Evolutionary conservation across 2,329 filamentous ascomycete genomes (phyloP).

Genomic region (Arthrobotrys musiformis): DNA sequence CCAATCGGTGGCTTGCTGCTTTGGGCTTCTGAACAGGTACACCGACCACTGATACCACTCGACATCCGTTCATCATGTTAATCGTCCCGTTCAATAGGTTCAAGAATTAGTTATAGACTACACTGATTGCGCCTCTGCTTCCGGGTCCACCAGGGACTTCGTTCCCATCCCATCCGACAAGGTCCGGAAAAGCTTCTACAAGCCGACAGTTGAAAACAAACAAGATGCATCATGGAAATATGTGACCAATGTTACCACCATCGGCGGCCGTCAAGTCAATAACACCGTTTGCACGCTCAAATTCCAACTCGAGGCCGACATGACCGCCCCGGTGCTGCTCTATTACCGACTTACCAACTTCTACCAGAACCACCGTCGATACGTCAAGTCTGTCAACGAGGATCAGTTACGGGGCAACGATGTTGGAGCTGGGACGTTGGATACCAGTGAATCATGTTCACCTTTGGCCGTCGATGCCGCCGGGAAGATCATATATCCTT

Average conservation of each 20-base stretch:
- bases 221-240: conserved; percentile 51
- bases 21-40: conserved; percentile 79
- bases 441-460: conserved; percentile 61
- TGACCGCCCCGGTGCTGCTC: conserved; percentile 84
- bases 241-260: conserved; percentile 56
- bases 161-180: conserved; percentile 69
- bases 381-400: conserved; percentile 87
- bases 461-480: conserved; percentile 75
- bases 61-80: conserved; percentile 12
- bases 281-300: conserved; percentile 75
- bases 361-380: conserved; percentile 97
- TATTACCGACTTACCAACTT: conserved; percentile 98
- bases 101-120: conserved; percentile 94
- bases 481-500: conserved; percentile 80
- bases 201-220: conserved; percentile 50
- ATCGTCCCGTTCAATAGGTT: conserved; percentile 69
- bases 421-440: conserved; percentile 75
- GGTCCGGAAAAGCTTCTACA: conserved; percentile 78
- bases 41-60: conserved; percentile 37
- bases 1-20: conserved; percentile 88
- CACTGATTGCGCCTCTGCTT: conserved; percentile 75
- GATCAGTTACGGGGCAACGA: conserved; percentile 74
- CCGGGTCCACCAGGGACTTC: conserved; percentile 64
- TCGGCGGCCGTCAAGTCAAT: conserved; percentile 57
- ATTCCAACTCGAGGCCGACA: conserved; percentile 81